Conservation (phyloP, 805 yeast genomes). For the Torulaspora gathmanii region DNA sequence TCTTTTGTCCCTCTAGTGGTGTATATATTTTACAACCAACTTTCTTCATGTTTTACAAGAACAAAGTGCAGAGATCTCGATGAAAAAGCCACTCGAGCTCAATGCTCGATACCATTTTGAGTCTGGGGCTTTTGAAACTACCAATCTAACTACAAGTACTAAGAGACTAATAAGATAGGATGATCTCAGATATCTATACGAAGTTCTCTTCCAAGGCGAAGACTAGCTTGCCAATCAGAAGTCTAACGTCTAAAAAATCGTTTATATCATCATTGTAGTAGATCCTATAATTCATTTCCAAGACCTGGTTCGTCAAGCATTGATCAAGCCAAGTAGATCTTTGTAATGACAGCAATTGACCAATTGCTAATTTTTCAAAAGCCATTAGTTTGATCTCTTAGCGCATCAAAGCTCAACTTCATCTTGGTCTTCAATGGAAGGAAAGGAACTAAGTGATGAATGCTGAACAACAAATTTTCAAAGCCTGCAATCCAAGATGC, state of each 20-base stretch:
- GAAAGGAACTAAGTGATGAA: background rate
- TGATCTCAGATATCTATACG: slow-evolving; percentile 27
- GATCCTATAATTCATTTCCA: background rate
- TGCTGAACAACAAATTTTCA: background rate
- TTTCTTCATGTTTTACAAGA: background rate
- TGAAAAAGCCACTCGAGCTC: background rate
- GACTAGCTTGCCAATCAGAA: slow-evolving; percentile 28
- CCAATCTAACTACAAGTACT: background rate
- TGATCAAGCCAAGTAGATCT: background rate
- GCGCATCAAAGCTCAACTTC: background rate
- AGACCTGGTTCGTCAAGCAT: background rate
- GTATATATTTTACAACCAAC: background rate
- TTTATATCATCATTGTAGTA: slow-evolving; percentile 29
- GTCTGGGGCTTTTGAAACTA: background rate
- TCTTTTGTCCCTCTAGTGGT: background rate
- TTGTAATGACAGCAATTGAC: slow-evolving; percentile 3
- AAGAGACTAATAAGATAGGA: background rate
- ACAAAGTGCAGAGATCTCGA: background rate
- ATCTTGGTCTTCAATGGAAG: background rate
- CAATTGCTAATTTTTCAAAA: slow-evolving; percentile 1
- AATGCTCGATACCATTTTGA: background rate
- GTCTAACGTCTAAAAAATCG: slow-evolving; percentile 38
- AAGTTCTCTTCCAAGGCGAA: slow-evolving; percentile 28
- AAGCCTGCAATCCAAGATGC: background rate
- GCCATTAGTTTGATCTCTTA: background rate